Base-by-base conservation (phyloP, 306 rosid species). In the Neltuma alba region DNA sequence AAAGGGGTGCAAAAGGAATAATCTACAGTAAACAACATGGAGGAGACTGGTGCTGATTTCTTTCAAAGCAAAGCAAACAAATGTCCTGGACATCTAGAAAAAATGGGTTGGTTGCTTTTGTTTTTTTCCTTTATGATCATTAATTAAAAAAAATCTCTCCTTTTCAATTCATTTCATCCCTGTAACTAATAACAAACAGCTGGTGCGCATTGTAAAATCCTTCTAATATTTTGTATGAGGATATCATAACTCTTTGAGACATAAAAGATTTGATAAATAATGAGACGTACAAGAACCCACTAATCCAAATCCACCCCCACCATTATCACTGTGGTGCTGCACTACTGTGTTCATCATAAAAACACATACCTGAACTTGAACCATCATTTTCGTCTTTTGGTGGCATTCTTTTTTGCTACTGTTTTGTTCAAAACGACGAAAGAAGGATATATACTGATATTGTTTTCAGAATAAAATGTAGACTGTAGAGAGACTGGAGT, bases 1-100 rank as follows among this genome's bases (percentile, higher is more conserved):
- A 81, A 84, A 81, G 73, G 80, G 86, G 72, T 48, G 40, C 57
- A 63, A 33, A 81, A 74, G 70, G 78, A 77, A 40, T 77, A 42
- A 14, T 83, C 12, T 18, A 5, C 67, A 74, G 37, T 74, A 73
- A 81, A 83, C 74, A 10, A 68, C 61, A 58, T 70, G 18, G 15
- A 57, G 25, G 77, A 54, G 23, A 28, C 42, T 50, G 65, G 0
- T 72, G 44, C 48, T 64, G 61, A 64, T 38, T 81, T 54, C 25
- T 63, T 68, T 68, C 42, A 33, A 31, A 15, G 42, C 34, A 33
- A 15, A 63, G 5, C 36, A 31, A 28, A 62, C 68, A 62, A 30
- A 28, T 31, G n/a, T 31, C 20, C n/a, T 13, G 9, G 37, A 60
- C 64, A 28, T 28, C 12, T 28, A 13, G 11, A 30, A 27, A 58